Percentiles rank a stretch among this genome's conserved stretches.
These are phyloP conservation scores for Neofusicoccum sp. DNA, from an alignment of 2,329 filamentous ascomycete species.

Conservation along the genomic window DNA sequence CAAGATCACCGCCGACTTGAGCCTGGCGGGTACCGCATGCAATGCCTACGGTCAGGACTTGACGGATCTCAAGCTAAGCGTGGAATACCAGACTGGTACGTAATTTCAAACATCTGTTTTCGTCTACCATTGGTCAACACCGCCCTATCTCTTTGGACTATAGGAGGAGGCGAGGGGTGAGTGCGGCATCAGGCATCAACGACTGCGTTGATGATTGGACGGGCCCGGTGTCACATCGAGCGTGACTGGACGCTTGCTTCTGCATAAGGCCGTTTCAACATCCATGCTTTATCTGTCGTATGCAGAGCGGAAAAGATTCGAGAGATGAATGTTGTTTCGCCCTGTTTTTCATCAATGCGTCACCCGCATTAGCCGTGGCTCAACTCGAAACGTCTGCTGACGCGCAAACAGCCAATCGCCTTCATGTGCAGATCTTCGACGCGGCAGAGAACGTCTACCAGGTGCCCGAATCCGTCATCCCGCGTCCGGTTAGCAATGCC, in stretches of 20 bases:
- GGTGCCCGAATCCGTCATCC: constrained; percentile 69
- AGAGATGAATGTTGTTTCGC: neutral
- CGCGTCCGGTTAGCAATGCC: constrained; percentile 55
- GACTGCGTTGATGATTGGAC: neutral
- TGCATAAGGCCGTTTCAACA: constrained; percentile 8
- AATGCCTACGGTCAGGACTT: constrained; percentile 63
- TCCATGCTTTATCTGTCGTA: neutral
- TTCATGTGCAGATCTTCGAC: constrained; percentile 76
- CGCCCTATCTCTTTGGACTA: too few species aligned
- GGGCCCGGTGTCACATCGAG: neutral
- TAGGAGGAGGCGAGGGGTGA: neutral
- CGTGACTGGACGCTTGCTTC: constrained; percentile 1
- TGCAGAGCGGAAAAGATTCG: neutral
- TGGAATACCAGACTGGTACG: constrained; percentile 64
- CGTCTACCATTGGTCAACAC: neutral
- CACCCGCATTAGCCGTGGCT: neutral
- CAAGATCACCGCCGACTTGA: constrained; percentile 69
- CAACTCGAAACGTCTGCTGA: constrained; percentile 23
- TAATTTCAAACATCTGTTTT: neutral
- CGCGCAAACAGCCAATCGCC: constrained; percentile 58
- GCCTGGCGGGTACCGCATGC: constrained; percentile 67
- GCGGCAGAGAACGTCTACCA: constrained; percentile 71
- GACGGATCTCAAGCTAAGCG: constrained; percentile 57
- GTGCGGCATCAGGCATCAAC: neutral
- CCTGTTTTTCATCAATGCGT: neutral